Base-by-base conservation (phyloP, 2,329 filamentous ascomycete species). In the Pseudogymnoascus sp. region DNA sequence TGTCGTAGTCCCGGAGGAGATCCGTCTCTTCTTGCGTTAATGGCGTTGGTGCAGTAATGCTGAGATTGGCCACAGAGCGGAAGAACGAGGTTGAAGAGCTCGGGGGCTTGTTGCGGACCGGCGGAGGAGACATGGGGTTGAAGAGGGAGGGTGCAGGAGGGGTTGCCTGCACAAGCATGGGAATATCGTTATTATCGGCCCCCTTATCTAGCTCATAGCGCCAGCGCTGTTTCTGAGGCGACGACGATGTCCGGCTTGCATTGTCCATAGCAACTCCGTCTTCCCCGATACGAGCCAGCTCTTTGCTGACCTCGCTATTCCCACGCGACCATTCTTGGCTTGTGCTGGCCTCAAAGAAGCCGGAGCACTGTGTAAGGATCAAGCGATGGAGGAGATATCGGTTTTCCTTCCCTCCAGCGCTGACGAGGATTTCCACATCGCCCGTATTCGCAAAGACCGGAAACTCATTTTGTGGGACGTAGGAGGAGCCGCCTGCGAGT, bases 1-100 rank as follows among this genome's bases (percentile, higher is more conserved):
- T 97, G 73, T 96, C 92, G 75, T 97, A 97, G 77, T 97, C 91
- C 68, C 91, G 90, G 55, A 97, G 81, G 21, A 92, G 82, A 66
- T 95, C 90, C 69, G 90, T 79, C 61, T 91, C 84, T 55, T 84
- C 81, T 63, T 84, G 81, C 12, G 81, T 83, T 13, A 83, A 75
- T 17, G 71, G 71, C 25, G 80, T 75, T 21, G 67, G 27, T 38
- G 61, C 62, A 6, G 58, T 63, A 5, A 85, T 74, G 17, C 81
- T 79, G 66, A 96, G 83, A 73, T 92, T 94, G 66, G 90, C 88
- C 75, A 96, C 90, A 61, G 90, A 94, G 64, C 91, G 90, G 70
- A 96, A 93, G 79, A 96, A 96, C 63, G 82, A 82, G 60, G 85
- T 81, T 44, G 86, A 82, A 51, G 86, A 83, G 31, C 84, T 76